Evolutionary conservation across 2,329 filamentous ascomycete species (phyloP), one percentile per base, ranked within the genome.

Genomic region (Drechslerella coelobrocha): DNA sequence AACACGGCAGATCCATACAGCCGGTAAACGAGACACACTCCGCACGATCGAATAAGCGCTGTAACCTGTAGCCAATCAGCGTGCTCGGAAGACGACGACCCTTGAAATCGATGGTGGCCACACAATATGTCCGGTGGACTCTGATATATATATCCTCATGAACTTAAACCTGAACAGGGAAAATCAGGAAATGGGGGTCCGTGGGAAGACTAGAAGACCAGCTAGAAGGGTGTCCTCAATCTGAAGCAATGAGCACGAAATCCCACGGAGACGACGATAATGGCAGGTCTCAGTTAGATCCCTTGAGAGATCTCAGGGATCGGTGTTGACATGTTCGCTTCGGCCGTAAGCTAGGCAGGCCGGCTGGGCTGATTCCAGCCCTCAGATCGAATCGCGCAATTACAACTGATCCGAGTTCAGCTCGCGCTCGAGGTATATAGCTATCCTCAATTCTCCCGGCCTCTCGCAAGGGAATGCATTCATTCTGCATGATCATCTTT

Each of bases 1-100:
- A 63, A 71, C 57, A 63, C 66, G 66, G 66, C 59, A n/a, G 52
- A 71, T 27, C 66, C 66, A 71, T 43, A 52, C 48, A 37, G 31
- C 59, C 59, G 66, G 66, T 71, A 71, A 63, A 71, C 59, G 59
- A 63, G 39, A 54, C 66, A 71, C 65, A 66, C 59, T 55, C 34
- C 24, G 37, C 14, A 23, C 50, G 48, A 39, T 45, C 27, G 59
- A 61, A 56, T 47, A 60, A 63, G 57, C 65, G 34, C 57, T 31
- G 37, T 19, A 50, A 53, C 26, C 45, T 48, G 3, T n/a, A 19
- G 19, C 41, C 41, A 45, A 45, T 45, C 14, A 45, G 41, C 14
- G 8, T 10, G 41, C 41, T 6, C 10, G 17, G n/a, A 45, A 5
- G 8, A 19, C 19, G 41, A 23, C 41, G n/a, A 17, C n/a, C 12